Percentiles rank a stretch among this genome's conserved stretches.
phyloP scores from a whole-genome alignment of 176 grass and related monocot genomes.

The Zoysia japonica region DNA sequence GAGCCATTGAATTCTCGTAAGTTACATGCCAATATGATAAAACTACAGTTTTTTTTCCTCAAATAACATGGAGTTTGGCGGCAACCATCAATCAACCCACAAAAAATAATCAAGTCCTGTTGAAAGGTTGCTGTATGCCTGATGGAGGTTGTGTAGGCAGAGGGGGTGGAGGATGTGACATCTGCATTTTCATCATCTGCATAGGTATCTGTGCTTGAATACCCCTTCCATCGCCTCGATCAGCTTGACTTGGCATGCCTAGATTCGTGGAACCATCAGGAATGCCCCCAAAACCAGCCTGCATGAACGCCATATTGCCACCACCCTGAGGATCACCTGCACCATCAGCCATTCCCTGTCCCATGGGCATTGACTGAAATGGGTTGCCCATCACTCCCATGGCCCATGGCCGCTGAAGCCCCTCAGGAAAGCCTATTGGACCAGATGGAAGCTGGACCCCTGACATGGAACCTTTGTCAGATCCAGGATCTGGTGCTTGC shows the following conservation, averaged over 20 bases:
- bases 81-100: constrained; percentile 14
- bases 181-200: constrained; percentile 62
- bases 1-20: constrained; percentile 11
- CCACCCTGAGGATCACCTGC: constrained; percentile 55
- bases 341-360: constrained; percentile 58
- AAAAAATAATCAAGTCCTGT: constrained; percentile 48
- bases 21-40: constrained; percentile 20
- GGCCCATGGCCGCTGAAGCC: constrained; percentile 57
- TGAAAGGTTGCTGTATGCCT: constrained; percentile 56
- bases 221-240: constrained; percentile 59
- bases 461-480: constrained; percentile 55
- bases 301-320: constrained; percentile 60
- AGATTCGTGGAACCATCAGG: constrained; percentile 45
- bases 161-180: constrained; percentile 59
- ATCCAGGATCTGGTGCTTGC: constrained; percentile 54
- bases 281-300: constrained; percentile 54
- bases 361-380: constrained; percentile 52
- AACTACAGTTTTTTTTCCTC: constrained; percentile 13
- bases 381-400: constrained; percentile 66
- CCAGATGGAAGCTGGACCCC: constrained; percentile 48
- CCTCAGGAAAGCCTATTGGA: constrained; percentile 43
- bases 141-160: constrained; percentile 54
- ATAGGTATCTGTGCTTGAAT: constrained; percentile 57
- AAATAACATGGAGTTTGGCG: constrained; percentile 27
- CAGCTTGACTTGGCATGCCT: constrained; percentile 47